Base-by-base conservation (phyloP, 768 basidiomycete species). In the Coprinopsis sp. region DNA sequence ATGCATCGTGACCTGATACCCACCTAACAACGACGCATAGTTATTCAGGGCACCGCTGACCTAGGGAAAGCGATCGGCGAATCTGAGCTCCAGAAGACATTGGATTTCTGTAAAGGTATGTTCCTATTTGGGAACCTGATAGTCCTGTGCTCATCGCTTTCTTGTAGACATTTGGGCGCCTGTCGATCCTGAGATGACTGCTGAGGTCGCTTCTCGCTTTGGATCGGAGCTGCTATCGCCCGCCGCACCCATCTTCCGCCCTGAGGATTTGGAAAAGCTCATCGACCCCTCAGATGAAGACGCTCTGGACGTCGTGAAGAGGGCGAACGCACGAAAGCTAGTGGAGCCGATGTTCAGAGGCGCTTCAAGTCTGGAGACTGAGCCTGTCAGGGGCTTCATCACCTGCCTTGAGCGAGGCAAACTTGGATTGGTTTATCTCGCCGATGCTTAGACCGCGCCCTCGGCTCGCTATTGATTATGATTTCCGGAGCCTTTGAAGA, bases 41-140 rank as follows among this genome's bases (percentile, higher is more conserved):
- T 64, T 11, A 64, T 64, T 16, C 62, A 64, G 44, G 62, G 62
- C 2, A 44, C 54, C 2, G 57, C 55, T 5, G 62, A 62, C 34
- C 48, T 57, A 16, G 52, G 54, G 13, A 42, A 43, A 25, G 25
- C 30, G 11, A 24, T 58, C 7, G 42, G 54, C 12, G 54, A 58
- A 44, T 50, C 43, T 6, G 54, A 53, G 21, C 50, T 58, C 12
- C 52, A 52, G 21, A 44, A 45, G 21, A 54, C 57, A 10, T 47
- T 58, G 14, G 52, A 53, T 24, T 58, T 58, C 29, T 58, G 57
- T 28, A 46, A 44, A 34, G 48, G 48, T 49, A 31, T 14, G 47
- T 24, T 11, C 11, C 31, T 18, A 6, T 19, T 16, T 27, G 22
- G 22, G 4, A 16, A 6, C 24, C 22, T 25, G 23, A 8, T 6